Conservation (phyloP, 805 yeast genomes). For the Zygosaccharomyces gambellarensis region DNA sequence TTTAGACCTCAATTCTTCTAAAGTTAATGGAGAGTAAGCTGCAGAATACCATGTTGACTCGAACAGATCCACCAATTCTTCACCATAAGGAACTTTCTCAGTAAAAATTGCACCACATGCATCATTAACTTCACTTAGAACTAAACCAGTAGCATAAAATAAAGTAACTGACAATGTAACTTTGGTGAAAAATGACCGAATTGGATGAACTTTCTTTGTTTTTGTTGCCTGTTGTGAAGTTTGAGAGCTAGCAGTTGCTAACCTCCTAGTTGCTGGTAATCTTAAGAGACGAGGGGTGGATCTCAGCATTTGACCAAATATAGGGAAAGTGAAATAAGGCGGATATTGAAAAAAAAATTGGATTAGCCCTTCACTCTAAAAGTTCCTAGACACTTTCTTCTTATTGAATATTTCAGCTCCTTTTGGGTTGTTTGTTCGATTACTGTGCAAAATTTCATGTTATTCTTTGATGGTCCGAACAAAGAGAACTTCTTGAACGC, state of each 20-base stretch:
- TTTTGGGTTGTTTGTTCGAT: neutral
- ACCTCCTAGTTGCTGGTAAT: constrained; percentile 8
- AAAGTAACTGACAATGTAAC: constrained; percentile 33
- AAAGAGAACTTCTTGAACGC: neutral
- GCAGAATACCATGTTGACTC: constrained; percentile 37
- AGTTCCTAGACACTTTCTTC: neutral
- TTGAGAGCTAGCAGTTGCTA: constrained; percentile 17
- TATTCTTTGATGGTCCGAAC: neutral
- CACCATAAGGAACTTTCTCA: constrained; percentile 62
- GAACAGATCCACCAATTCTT: constrained; percentile 44
- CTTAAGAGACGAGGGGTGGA: constrained; percentile 6
- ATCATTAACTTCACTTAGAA: constrained; percentile 50
- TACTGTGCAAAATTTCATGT: constrained; percentile 3
- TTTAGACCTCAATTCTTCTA: constrained; percentile 23
- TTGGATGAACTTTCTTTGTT: constrained; percentile 18
- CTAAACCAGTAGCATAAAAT: constrained; percentile 58
- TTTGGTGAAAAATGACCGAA: constrained; percentile 33
- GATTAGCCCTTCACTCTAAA: neutral
- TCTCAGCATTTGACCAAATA: constrained; percentile 8
- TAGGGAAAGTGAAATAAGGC: too few species aligned
- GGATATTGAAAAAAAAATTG: neutral
- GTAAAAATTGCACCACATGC: constrained; percentile 54
- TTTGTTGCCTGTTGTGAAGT: constrained; percentile 11
- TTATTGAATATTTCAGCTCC: neutral
- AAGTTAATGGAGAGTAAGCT: constrained; percentile 17